Percentiles rank a stretch among this genome's conserved stretches.
Evolutionary conservation across 73 alveolate genomes (phyloP).

Genomic region (Tetrahymena borealis): DNA sequence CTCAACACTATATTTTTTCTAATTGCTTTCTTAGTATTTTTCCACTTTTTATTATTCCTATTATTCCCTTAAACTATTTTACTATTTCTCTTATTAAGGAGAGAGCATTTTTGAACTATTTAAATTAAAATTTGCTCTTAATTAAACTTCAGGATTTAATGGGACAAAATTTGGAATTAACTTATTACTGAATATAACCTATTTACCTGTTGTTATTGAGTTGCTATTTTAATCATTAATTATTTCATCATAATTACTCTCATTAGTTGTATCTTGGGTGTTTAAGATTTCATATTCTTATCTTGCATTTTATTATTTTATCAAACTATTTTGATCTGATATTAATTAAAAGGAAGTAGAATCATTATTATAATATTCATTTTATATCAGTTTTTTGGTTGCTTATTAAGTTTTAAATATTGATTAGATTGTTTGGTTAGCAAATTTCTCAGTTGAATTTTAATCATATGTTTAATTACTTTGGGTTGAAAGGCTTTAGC

Average conservation of each 20-base stretch:
- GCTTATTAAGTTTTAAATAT: not conserved
- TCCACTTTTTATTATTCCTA: not conserved
- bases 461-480: not conserved
- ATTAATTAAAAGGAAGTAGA: too few species aligned
- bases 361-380: too few species aligned
- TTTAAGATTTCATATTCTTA: too few species aligned
- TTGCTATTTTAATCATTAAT: not conserved
- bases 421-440: not conserved
- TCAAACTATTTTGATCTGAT: too few species aligned
- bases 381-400: not conserved
- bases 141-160: not conserved
- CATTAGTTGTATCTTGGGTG: too few species aligned
- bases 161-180: not conserved
- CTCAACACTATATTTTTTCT: too few species aligned
- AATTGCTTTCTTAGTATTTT: not conserved
- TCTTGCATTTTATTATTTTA: too few species aligned
- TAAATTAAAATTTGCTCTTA: not conserved
- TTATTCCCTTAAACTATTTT: not conserved
- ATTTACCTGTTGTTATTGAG: not conserved
- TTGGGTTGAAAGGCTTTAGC: not conserved
- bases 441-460: not conserved
- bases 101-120: too few species aligned
- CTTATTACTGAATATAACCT: not conserved
- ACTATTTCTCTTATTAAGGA: too few species aligned
- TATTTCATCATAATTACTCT: not conserved